Percentiles rank a stretch among this genome's conserved stretches.
Evolutionary conservation across 1,284 basidiomycete genomes (phyloP).

Genomic region (Ustilago hordei): DNA sequence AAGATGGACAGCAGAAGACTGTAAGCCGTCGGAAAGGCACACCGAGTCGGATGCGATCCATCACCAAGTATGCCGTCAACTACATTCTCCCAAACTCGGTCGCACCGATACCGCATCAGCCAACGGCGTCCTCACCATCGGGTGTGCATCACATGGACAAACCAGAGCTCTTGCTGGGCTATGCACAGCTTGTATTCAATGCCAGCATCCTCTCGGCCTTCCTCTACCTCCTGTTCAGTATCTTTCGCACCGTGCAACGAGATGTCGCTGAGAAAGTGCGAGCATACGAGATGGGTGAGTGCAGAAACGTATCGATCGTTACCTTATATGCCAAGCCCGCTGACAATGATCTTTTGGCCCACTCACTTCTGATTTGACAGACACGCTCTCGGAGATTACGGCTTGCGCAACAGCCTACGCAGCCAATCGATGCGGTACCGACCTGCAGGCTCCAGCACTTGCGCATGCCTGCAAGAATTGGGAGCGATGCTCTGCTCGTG

Average conservation of each 20-base stretch:
- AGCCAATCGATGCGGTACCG: constrained; percentile 62
- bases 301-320: neutral
- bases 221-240: constrained; percentile 84
- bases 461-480: constrained; percentile 72
- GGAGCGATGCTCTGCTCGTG: constrained; percentile 96
- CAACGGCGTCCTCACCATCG: constrained; percentile 1
- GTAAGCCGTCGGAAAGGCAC: constrained; percentile 13
- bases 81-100: constrained; percentile 45
- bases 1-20: constrained; percentile 18
- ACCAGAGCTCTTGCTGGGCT: constrained; percentile 58
- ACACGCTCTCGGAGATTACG: constrained; percentile 62
- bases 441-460: constrained; percentile 61
- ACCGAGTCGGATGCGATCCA: constrained; percentile 45
- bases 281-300: constrained; percentile 86
- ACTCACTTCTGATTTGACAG: constrained; percentile 13
- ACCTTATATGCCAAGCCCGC: neutral
- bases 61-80: constrained; percentile 54
- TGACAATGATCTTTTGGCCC: neutral
- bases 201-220: constrained; percentile 84
- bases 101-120: constrained; percentile 26
- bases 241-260: constrained; percentile 87
- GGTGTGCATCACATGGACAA: constrained; percentile 41
- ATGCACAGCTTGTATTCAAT: constrained; percentile 92
- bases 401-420: constrained; percentile 54
- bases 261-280: constrained; percentile 90